A percentile compares a stretch with the other conserved stretches of the same genome.
Conservation (phyloP, 148 eudicot genomes). For the Agrostemma githago region DNA sequence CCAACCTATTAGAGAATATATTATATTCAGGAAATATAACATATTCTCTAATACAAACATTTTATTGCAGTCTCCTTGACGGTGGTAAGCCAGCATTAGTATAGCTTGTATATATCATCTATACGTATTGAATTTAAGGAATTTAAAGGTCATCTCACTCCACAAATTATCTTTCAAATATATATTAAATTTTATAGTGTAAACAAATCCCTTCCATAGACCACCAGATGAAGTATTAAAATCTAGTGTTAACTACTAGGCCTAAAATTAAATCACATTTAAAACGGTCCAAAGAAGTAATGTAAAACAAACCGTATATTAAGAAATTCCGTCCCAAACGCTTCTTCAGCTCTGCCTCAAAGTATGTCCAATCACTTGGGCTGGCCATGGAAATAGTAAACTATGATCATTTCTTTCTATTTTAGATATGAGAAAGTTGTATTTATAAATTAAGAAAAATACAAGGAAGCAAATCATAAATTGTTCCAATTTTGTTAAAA, state of each 20-base stretch:
- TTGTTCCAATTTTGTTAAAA: not conserved
- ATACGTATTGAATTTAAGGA: not conserved
- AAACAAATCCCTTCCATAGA: not conserved
- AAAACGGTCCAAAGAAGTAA: not conserved
- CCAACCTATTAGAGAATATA: too few relatives aligned
- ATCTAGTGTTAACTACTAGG: not conserved
- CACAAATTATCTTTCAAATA: not conserved
- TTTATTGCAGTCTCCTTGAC: not conserved
- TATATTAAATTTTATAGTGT: not conserved
- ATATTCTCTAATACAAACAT: too few relatives aligned
- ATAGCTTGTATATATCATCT: not conserved
- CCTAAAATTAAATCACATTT: not conserved
- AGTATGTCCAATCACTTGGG: slow-evolving; percentile 98
- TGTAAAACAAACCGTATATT: slow-evolving; percentile 59
- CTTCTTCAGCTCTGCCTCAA: slow-evolving; percentile 80
- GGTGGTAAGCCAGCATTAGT: not conserved
- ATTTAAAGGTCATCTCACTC: not conserved
- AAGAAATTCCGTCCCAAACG: slow-evolving; percentile 81
- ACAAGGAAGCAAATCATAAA: slow-evolving; percentile 1
- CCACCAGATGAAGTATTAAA: not conserved
- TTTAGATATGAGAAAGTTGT: not conserved
- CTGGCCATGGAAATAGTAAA: slow-evolving; percentile 46
- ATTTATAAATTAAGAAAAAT: not conserved
- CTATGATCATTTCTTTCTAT: not conserved
- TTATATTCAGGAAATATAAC: too few relatives aligned